Evolutionary conservation across 2,329 filamentous ascomycete species (phyloP).

Genomic region (Fusarium chlamydosporum): DNA sequence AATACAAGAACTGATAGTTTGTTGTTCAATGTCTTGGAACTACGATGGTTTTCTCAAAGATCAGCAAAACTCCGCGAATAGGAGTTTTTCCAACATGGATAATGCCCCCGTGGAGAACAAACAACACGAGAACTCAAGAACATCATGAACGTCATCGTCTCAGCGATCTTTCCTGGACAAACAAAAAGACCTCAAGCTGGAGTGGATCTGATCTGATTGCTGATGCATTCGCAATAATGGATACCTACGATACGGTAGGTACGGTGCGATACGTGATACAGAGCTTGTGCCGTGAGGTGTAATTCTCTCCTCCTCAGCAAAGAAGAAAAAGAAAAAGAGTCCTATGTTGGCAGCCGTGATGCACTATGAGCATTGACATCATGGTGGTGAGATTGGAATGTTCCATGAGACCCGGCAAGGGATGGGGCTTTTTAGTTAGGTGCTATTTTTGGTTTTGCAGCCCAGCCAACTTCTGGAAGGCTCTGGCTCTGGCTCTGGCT

Average conservation of each 20-base stretch:
- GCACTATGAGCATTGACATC: conserved; percentile 40
- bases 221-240: conserved; percentile 21
- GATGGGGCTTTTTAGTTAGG: not conserved
- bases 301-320: not conserved
- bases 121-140: conserved; percentile 34
- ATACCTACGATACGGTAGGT: not conserved
- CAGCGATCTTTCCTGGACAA: conserved; percentile 11
- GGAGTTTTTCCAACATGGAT: conserved; percentile 35
- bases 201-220: conserved; percentile 18
- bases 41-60: conserved; percentile 2
- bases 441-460: conserved; percentile 33
- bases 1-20: not conserved
- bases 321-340: conserved; percentile 5
- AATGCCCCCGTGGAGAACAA: conserved; percentile 7
- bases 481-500: conserved; percentile 17
- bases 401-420: not conserved
- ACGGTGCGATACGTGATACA: conserved; percentile 12
- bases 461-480: conserved; percentile 16
- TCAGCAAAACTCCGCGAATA: conserved; percentile 35
- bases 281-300: not conserved
- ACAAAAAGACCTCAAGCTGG: conserved; percentile 17
- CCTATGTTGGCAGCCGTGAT: conserved; percentile 19
- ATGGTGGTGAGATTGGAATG: conserved; percentile 41
- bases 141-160: conserved; percentile 39
- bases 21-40: not conserved